Evolutionary conservation across 2,329 filamentous ascomycete species (phyloP).

Genomic region (Aphanocladium album): DNA sequence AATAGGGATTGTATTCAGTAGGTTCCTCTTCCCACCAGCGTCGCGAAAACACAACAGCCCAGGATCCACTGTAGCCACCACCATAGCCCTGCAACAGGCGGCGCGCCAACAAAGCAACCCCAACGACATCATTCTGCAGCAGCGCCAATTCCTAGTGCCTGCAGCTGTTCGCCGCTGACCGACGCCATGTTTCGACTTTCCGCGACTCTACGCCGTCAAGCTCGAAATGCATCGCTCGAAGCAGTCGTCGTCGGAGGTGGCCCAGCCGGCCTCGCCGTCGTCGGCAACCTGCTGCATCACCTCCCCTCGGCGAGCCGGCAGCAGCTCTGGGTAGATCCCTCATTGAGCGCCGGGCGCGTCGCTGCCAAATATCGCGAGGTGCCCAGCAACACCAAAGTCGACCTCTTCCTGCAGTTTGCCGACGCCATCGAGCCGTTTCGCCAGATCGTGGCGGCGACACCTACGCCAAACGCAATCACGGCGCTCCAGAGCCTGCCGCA

Average conservation of each 20-base stretch:
- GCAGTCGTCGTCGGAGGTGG: constrained; percentile 20
- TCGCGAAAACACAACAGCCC: too few relatives aligned
- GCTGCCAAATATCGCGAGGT: constrained; percentile 55
- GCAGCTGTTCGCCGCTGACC: too few relatives aligned
- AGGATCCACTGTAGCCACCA: too few relatives aligned
- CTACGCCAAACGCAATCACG: constrained; percentile 49
- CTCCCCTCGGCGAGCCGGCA: constrained; percentile 30
- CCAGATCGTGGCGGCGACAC: constrained; percentile 41
- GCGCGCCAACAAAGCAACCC: too few relatives aligned
- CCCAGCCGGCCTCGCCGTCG: constrained; percentile 46
- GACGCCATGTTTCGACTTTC: background rate
- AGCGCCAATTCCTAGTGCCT: too few relatives aligned
- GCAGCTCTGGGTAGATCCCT: constrained; percentile 55
- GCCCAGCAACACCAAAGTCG: constrained; percentile 57
- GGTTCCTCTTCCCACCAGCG: too few relatives aligned
- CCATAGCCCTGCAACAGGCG: too few relatives aligned
- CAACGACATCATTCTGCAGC: too few relatives aligned
- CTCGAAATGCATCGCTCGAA: constrained; percentile 5
- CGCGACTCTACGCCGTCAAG: background rate
- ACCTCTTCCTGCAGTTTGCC: constrained; percentile 53
- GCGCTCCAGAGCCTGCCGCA: constrained; percentile 48
- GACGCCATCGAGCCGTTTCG: constrained; percentile 48
- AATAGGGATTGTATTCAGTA: too few relatives aligned
- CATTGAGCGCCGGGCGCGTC: constrained; percentile 49
- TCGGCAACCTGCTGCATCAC: constrained; percentile 56